A percentile compares a stretch with the other conserved stretches of the same genome.
Evolutionary conservation across 2,329 filamentous ascomycete species (phyloP).

Genomic region (Exophiala viscosa): DNA sequence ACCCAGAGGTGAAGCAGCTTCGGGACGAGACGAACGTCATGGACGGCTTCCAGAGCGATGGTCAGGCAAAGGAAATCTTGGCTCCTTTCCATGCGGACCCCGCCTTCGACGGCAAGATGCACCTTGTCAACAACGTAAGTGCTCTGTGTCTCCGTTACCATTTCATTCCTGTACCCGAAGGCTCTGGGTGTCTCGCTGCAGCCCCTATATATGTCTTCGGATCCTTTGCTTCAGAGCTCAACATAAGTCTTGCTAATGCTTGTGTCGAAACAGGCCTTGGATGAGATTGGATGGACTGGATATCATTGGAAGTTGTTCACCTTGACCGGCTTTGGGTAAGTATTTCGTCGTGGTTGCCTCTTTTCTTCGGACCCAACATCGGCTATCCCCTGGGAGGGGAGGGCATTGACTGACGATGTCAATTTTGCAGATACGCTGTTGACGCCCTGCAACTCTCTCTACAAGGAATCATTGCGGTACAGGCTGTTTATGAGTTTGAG

Average conservation of each 20-base stretch:
- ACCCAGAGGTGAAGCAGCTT: neutral
- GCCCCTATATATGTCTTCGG: neutral
- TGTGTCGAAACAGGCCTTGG: slow-evolving; percentile 33
- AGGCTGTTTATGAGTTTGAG: slow-evolving; percentile 13
- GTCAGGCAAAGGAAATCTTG: neutral
- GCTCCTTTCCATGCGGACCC: slow-evolving; percentile 29
- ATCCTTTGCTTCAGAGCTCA: neutral
- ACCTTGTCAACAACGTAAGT: slow-evolving; percentile 32
- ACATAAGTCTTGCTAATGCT: neutral
- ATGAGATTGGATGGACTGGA: slow-evolving; percentile 58
- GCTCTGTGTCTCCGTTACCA: neutral
- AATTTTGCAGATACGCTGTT: slow-evolving; percentile 17
- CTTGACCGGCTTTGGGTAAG: slow-evolving; percentile 57
- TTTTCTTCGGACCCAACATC: neutral
- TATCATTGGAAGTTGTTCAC: slow-evolving; percentile 60
- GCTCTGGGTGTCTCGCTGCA: too few species aligned
- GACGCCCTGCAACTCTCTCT: slow-evolving; percentile 32
- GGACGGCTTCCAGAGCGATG: neutral
- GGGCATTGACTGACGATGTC: neutral
- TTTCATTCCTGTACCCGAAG: neutral
- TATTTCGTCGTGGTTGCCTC: neutral
- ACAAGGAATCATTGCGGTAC: slow-evolving; percentile 7
- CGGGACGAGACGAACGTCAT: neutral
- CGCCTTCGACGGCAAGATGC: slow-evolving; percentile 39
- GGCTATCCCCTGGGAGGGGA: neutral